Base-by-base conservation (phyloP, 164 flowering plant genomes). In the Buxus sempervirens region DNA sequence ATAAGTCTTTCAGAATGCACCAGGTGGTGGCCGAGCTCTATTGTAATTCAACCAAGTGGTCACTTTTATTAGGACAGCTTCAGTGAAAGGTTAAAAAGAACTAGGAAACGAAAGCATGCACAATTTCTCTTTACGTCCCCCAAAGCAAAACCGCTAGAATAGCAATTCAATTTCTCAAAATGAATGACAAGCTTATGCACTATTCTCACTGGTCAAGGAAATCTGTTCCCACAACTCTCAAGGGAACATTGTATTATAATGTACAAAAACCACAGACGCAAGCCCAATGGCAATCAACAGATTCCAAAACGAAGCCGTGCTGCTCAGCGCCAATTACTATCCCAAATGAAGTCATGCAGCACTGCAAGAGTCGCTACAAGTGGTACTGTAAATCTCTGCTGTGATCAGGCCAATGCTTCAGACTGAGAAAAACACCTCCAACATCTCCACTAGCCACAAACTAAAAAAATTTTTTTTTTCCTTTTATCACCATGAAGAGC, bases 191-290 rank as follows among this genome's bases (percentile, higher is more conserved):
- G 18, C 51, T 5, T 10, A 10, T 15, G 14, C 5, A 10, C 51
- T 45, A 10, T 45, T 45, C 51, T 45, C 51, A 5, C 16, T 45
- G 51, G 2, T 15, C 51, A 45, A 45, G 18, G 51, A 45, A 45
- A 45, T 45, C 51, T 5, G 51, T 45, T 63, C 28, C 57, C 24
- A 48, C n/a, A 49, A 27, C 63, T 62, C 64, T 58, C n/a, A 56
- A 56, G 59, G 64, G 64, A 67, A 25, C 58, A 57, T 45, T 62
- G 23, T 58, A 53, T 12, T 62, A 65, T 81, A 85, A 81, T 80
- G 81, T 83, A 85, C 86, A 85, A n/a, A 68, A 74, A 75, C 67
- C 51, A 45, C 51, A 45, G 51, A 45, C 5, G 51, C 1, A 45
- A 45, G 51, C 60, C 64, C 21, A 61, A 23, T 68, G 36, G 26